These are phyloP conservation scores for Globisporangium perplexum DNA, from an alignment of 352 stramenopile genomes.

Conservation along the genomic window DNA sequence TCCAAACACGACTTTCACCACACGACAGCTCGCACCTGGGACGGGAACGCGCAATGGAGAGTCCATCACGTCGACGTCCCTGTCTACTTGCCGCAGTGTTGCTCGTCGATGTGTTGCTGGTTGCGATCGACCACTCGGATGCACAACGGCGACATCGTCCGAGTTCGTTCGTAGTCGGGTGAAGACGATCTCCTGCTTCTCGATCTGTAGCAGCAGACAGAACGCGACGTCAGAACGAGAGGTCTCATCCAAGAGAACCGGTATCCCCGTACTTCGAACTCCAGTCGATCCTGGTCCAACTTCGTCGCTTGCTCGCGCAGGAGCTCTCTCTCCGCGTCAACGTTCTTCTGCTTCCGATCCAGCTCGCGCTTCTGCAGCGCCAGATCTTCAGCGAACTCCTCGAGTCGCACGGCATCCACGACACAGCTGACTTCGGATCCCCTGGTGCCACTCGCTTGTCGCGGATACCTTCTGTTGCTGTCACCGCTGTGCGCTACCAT, in stretches of 20 bases:
- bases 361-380: constrained; percentile 28
- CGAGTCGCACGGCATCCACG: background rate
- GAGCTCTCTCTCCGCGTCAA: constrained; percentile 37
- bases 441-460: background rate
- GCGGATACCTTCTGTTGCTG: background rate
- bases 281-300: constrained; percentile 56
- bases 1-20: background rate
- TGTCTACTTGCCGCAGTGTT: constrained; percentile 1
- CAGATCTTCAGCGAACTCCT: constrained; percentile 21
- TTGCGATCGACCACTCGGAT: constrained; percentile 3
- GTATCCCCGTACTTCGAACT: constrained; percentile 35
- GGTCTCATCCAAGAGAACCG: background rate
- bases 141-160: constrained; percentile 3
- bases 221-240: background rate
- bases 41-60: constrained; percentile 36
- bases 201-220: constrained; percentile 20
- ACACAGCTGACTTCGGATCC: too few species aligned
- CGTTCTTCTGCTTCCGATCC: constrained; percentile 22
- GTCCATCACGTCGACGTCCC: constrained; percentile 9
- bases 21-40: constrained; percentile 22
- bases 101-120: constrained; percentile 12
- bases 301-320: constrained; percentile 46
- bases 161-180: constrained; percentile 2
- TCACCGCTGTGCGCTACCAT: background rate
- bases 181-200: constrained; percentile 32